Conservation (phyloP, 2,329 filamentous ascomycete genomes). For the Phaeosphaeriaceae sp. region DNA sequence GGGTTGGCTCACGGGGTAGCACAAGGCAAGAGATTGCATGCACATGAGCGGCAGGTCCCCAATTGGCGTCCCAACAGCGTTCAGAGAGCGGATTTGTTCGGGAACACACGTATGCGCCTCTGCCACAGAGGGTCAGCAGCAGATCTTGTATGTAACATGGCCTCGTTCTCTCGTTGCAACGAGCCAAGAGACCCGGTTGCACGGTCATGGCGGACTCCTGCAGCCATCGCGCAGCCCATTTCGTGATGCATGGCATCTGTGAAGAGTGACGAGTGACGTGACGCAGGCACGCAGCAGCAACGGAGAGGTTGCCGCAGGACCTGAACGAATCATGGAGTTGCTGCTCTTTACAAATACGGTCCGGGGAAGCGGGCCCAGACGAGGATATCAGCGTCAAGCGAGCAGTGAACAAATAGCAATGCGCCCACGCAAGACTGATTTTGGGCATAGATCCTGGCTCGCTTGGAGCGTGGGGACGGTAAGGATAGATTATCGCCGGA, state of each 20-base stretch:
- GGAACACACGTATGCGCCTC: conserved; percentile 31
- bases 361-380: conserved; percentile 42
- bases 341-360: conserved; percentile 9
- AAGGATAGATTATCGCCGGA: conserved; percentile 32
- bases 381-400: conserved; percentile 26
- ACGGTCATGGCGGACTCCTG: conserved; percentile 31
- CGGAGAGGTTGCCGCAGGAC: neutral
- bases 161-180: conserved; percentile 43
- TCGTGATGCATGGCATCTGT: conserved; percentile 22
- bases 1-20: conserved; percentile 36
- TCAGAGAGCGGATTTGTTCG: conserved; percentile 44
- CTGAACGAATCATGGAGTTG: conserved; percentile 7
- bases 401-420: conserved; percentile 25
- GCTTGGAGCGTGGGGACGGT: conserved; percentile 35
- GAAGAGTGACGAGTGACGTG: conserved; percentile 22
- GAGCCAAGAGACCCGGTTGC: conserved; percentile 38
- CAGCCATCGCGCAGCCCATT: conserved; percentile 29
- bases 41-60: conserved; percentile 24
- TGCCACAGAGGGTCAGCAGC: conserved; percentile 29
- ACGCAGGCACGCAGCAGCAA: conserved; percentile 19
- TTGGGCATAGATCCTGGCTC: conserved; percentile 24
- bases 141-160: conserved; percentile 44
- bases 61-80: conserved; percentile 35
- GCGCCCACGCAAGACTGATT: conserved; percentile 12
- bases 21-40: conserved; percentile 39